Evolutionary conservation across 495 filamentous ascomycete genomes (phyloP).

Genomic region (Xylaria intraflava): DNA sequence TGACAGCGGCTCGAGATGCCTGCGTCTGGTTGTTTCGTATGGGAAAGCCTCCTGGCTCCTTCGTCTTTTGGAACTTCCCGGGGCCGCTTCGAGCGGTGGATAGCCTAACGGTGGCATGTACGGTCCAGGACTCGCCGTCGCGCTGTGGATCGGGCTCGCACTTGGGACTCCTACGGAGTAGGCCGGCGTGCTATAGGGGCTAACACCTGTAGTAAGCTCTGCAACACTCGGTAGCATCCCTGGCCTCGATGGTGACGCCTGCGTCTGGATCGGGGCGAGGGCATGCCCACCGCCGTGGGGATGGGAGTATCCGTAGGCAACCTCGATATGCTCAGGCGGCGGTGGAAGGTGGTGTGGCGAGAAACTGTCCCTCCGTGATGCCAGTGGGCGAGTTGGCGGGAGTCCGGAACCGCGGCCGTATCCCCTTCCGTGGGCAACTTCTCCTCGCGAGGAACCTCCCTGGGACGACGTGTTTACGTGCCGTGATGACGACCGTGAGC

Average conservation of each 20-base stretch:
- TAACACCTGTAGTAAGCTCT: conserved; percentile 50
- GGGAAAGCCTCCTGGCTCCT: conserved; percentile 34
- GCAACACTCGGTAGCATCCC: conserved; percentile 45
- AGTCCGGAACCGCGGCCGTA: conserved; percentile 26
- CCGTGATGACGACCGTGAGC: conserved; percentile 29
- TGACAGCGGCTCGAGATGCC: conserved; percentile 31
- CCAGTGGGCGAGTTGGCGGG: conserved; percentile 23
- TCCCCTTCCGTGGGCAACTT: conserved; percentile 26
- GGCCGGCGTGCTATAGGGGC: conserved; percentile 48
- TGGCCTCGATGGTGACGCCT: conserved; percentile 19
- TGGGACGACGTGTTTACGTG: conserved; percentile 45
- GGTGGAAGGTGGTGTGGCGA: conserved; percentile 29
- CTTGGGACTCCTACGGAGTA: conserved; percentile 37
- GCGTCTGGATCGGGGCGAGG: conserved; percentile 41
- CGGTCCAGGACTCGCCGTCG: conserved; percentile 38
- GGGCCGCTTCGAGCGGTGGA: conserved; percentile 19
- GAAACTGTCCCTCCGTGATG: conserved; percentile 40
- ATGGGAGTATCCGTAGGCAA: conserved; percentile 24
- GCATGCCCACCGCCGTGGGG: conserved; percentile 20
- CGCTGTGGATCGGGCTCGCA: conserved; percentile 31
- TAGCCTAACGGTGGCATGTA: conserved; percentile 35
- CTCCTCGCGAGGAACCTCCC: conserved; percentile 37
- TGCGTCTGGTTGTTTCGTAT: conserved; percentile 38
- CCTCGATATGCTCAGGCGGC: conserved; percentile 7
- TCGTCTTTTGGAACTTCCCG: conserved; percentile 29